Evolutionary conservation across 2,329 filamentous ascomycete species (phyloP), one percentile per base, ranked within the genome.

Genomic region (Penicillium sp.): DNA sequence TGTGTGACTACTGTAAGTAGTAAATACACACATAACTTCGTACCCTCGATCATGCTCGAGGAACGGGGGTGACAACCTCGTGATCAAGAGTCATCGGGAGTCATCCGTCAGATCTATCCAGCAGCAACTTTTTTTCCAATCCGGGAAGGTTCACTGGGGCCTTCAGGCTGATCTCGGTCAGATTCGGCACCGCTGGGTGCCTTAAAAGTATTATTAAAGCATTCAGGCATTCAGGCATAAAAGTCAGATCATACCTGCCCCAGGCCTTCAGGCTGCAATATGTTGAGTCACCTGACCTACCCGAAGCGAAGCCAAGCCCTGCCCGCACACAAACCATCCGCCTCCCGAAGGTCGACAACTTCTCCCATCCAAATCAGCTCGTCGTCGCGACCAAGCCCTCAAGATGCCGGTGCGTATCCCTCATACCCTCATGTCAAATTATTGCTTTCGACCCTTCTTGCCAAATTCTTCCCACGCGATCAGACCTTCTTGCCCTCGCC

Each of bases 381-480:
- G 62, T 57, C 59, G 59, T 60, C 59, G 60, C 62, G 62, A 63
- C 41, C 57, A 64, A 68, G 58, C 59, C 58, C 65, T 73, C 73
- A 77, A 72, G 68, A 78, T 77, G 75, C 75, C 75, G 72, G 75
- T 78, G 69, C 60, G 65, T 60, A 42, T 18, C 19, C 39, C 49
- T 38, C 33, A 27, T 7, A 27, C 14, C 14, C 10, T 7, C 18
- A 29, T 19, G n/a, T 9, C n/a, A 18, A 11, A 5, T 25, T 26
- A n/a, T 20, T 8, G 11, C 11, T 25, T 9, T 11, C 20, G 19
- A 13, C 13, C 13, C 10, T 4, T 20, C 15, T 43, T 33, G 34
- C 21, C 26, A 34, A 41, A 33, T 35, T 28, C 20, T 32, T 39
- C n/a, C n/a, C n/a, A n/a, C n/a, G n/a, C n/a, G n/a, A n/a, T n/a